Conservation (phyloP, 805 yeast genomes). For the Candida silvatica region DNA sequence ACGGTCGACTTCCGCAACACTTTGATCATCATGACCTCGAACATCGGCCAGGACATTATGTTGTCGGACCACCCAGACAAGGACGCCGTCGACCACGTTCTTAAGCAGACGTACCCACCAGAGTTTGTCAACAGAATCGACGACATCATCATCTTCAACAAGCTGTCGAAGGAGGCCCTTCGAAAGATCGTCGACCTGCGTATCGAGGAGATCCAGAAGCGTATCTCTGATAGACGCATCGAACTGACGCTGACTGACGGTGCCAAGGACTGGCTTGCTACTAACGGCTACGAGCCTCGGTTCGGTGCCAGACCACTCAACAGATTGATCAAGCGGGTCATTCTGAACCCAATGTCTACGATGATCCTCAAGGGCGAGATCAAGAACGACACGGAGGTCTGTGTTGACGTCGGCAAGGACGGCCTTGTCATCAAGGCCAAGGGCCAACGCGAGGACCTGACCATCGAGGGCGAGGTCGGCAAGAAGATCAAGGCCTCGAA, state of each 20-base stretch:
- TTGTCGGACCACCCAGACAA: constrained; percentile 61
- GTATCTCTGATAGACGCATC: constrained; percentile 75
- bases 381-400: constrained; percentile 45
- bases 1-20: constrained; percentile 92
- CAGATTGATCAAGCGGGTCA: constrained; percentile 71
- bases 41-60: constrained; percentile 88
- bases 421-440: constrained; percentile 3
- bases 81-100: constrained; percentile 51
- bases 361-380: constrained; percentile 74
- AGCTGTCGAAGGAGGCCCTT: constrained; percentile 70
- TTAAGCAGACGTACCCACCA: constrained; percentile 78
- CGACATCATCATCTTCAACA: constrained; percentile 87
- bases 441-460: not conserved
- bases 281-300: constrained; percentile 80
- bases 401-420: constrained; percentile 34
- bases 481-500: not conserved
- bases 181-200: constrained; percentile 80
- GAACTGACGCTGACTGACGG: constrained; percentile 38
- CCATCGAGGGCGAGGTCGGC: not conserved
- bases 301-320: constrained; percentile 97
- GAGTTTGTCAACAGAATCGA: constrained; percentile 93
- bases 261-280: constrained; percentile 73
- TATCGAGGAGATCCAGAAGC: constrained; percentile 68
- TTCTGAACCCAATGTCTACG: constrained; percentile 86
- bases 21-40: constrained; percentile 92